phyloP scores from a whole-genome alignment of 2,329 filamentous ascomycete genomes.

The Neofusicoccum ribis region DNA sequence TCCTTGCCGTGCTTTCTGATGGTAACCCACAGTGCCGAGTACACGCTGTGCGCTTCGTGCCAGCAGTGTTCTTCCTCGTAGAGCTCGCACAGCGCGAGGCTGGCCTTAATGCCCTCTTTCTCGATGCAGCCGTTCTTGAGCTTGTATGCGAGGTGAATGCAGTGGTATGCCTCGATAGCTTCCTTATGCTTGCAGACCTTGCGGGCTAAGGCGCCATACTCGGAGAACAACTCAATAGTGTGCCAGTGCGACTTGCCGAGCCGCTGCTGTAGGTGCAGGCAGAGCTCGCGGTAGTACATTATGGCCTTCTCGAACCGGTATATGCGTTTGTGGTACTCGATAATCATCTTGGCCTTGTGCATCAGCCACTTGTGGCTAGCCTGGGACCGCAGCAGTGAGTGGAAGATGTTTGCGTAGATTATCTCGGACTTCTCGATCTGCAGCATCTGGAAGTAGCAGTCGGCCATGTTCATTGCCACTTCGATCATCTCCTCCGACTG shows the following conservation, averaged over 20 bases:
- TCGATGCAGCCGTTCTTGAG: constrained; percentile 29
- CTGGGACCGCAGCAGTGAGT: constrained; percentile 25
- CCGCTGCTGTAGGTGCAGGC: too few species aligned
- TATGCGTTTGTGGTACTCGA: constrained; percentile 31
- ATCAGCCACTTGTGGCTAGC: constrained; percentile 27
- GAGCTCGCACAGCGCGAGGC: constrained; percentile 45
- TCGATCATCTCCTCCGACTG: constrained; percentile 38
- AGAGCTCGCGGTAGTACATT: constrained; percentile 30
- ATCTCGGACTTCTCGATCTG: constrained; percentile 29
- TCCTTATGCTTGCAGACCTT: too few species aligned
- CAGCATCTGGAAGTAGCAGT: constrained; percentile 30
- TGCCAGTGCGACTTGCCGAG: too few species aligned
- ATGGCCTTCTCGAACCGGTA: constrained; percentile 31
- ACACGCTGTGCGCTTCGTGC: too few species aligned
- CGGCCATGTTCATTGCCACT: constrained; percentile 28
- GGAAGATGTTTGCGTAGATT: constrained; percentile 33
- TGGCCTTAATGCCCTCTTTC: constrained; percentile 48
- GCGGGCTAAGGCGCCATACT: too few species aligned
- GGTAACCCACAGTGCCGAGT: too few species aligned
- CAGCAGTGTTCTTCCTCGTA: constrained; percentile 30
- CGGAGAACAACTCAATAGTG: too few species aligned
- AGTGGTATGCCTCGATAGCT: constrained; percentile 22
- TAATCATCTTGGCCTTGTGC: constrained; percentile 26
- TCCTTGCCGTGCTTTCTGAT: too few species aligned
- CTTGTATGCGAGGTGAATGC: constrained; percentile 27